Evolutionary conservation across 2,329 filamentous ascomycete species (phyloP).

Genomic region (Sporothrix variecibatus): DNA sequence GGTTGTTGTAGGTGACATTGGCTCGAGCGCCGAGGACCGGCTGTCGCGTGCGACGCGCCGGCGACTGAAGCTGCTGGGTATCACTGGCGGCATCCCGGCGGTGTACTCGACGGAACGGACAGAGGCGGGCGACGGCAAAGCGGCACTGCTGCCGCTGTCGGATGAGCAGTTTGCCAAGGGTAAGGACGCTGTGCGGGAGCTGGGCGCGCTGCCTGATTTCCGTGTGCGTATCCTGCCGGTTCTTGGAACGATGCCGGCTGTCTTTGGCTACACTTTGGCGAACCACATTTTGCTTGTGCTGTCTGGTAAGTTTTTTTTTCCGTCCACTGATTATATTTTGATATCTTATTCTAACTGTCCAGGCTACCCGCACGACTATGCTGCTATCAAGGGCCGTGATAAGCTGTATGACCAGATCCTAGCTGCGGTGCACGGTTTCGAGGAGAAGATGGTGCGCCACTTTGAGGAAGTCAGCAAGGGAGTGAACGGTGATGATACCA

Average conservation of each 20-base stretch:
- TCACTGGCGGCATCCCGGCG: conserved; percentile 83
- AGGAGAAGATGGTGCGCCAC: conserved; percentile 70
- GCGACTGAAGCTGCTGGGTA: conserved; percentile 72
- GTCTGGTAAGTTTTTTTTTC: conserved; percentile 42
- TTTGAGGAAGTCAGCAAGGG: conserved; percentile 1
- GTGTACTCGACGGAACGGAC: conserved; percentile 80
- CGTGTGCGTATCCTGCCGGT: conserved; percentile 93
- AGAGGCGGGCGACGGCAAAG: conserved; percentile 82
- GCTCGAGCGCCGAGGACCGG: conserved; percentile 81
- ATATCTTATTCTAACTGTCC: conserved; percentile 34
- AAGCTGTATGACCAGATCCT: conserved; percentile 91
- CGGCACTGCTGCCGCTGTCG: conserved; percentile 79
- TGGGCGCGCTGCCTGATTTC: conserved; percentile 89
- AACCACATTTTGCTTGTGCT: conserved; percentile 90
- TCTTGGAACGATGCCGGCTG: conserved; percentile 92
- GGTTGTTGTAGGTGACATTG: conserved; percentile 90
- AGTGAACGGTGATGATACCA: background rate
- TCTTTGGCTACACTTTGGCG: conserved; percentile 88
- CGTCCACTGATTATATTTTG: background rate
- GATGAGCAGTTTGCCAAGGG: conserved; percentile 90
- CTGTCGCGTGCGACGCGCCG: conserved; percentile 83
- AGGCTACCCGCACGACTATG: conserved; percentile 84
- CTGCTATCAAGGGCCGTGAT: conserved; percentile 77
- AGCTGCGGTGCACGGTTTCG: conserved; percentile 70
- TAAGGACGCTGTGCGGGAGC: conserved; percentile 68